Base-by-base conservation (phyloP, 2,329 filamentous ascomycete genomes). In the Emericellopsis cladophorae region DNA sequence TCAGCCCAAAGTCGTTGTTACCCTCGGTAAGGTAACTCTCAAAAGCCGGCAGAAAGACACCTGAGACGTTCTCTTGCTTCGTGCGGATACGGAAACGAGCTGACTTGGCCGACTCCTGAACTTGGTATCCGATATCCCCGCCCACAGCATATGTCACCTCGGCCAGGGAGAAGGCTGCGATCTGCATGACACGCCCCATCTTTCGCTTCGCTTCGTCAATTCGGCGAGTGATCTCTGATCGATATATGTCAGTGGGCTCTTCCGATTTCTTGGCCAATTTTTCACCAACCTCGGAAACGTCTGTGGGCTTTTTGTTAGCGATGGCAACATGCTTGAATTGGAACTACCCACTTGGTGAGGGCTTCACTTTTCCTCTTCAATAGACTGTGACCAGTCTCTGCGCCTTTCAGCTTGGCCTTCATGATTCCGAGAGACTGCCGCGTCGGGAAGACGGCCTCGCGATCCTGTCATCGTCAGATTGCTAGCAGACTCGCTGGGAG, bases 121-220 rank as follows among this genome's bases (percentile, higher is more conserved):
- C 86, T 66, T 98, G 92, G 66, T 95, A 98, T 46, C 84, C 84
- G 53, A 98, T 94, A 55, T 94, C 85, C 54, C 90, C 88, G 47
- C 92, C 92, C 23, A 95, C 88, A 22, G 92, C 92, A 56, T 98
- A 98, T 38, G 88, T 94, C 42, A 98, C 92, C 67, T 96, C 92
- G 45, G 92, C 92, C 15, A 98, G 75, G 35, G 90, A 96, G 66
- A 98, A 96, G 36, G 92, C 89, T 33, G 92, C 92, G 56, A 98
- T 94, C 63, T 96, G 90, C 92, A 98, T 98, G 31, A 98, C 92
- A 29, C 90, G 79, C 43, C 92, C 92, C 90, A 98, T 98, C 70
- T 98, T 98, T 53, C 89, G 84, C 66, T 98, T 98, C 34, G 92
- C 92, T 63, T 98, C 92, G 67, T 98, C 90, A 64, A 98, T 98